These are phyloP conservation scores for Nicotiana attenuata DNA, from an alignment of 257 asterid species.

Conservation along the genomic window DNA sequence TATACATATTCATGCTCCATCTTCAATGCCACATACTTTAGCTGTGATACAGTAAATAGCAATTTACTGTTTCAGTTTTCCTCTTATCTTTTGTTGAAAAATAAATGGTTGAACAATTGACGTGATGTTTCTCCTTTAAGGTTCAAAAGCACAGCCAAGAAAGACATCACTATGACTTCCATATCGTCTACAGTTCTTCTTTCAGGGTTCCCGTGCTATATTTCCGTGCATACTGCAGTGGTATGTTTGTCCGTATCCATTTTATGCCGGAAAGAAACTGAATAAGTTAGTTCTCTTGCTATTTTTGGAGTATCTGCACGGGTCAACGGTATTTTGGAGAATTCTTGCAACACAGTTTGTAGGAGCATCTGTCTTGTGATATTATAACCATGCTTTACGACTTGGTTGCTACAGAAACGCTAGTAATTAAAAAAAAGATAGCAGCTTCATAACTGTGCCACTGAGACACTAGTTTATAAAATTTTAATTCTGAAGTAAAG, in stretches of 20 bases:
- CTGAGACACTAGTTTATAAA: background rate
- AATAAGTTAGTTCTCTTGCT: too few relatives aligned
- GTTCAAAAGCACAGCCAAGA: constrained; percentile 29
- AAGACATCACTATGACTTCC: constrained; percentile 66
- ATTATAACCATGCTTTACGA: background rate
- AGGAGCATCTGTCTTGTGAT: too few relatives aligned
- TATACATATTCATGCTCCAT: background rate
- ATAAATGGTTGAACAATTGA: background rate
- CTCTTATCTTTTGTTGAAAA: background rate
- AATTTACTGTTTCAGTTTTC: background rate
- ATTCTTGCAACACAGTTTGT: too few relatives aligned
- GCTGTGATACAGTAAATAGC: background rate
- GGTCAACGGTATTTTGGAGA: too few relatives aligned
- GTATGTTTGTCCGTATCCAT: constrained; percentile 32
- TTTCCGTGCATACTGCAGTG: constrained; percentile 64
- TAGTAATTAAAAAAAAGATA: background rate
- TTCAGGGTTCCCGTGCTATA: constrained; percentile 85
- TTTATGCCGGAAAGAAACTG: background rate
- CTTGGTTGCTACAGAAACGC: background rate
- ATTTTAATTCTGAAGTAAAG: background rate
- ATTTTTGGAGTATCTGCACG: too few relatives aligned
- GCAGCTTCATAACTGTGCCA: background rate
- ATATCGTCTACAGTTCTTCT: constrained; percentile 58
- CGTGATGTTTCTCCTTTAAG: constrained; percentile 32
- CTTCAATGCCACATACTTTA: background rate